These are phyloP conservation scores for Epichloe amarillans DNA, from an alignment of 2,329 filamentous ascomycete species.

Conservation along the genomic window DNA sequence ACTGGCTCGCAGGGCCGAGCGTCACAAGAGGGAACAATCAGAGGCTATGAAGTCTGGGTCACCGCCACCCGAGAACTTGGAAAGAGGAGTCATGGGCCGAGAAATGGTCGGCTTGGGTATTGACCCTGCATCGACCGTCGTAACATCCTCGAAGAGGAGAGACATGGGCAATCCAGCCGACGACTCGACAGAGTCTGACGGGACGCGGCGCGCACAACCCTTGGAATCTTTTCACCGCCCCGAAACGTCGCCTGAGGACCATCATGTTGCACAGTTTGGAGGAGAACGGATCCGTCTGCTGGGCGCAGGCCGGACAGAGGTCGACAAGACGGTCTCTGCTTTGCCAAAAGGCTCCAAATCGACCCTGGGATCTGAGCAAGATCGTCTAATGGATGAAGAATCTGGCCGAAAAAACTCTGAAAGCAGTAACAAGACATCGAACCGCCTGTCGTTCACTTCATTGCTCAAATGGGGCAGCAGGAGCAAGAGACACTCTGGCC, in stretches of 20 bases:
- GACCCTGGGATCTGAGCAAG: constrained; percentile 28
- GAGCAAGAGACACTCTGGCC: constrained; percentile 40
- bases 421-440: constrained; percentile 29
- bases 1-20: constrained; percentile 53
- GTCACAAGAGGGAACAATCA: constrained; percentile 45
- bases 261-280: not conserved
- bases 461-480: constrained; percentile 60
- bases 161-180: constrained; percentile 11
- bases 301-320: not conserved
- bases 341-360: constrained; percentile 25
- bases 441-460: constrained; percentile 48
- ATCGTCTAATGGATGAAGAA: constrained; percentile 33
- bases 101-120: constrained; percentile 43
- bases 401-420: constrained; percentile 41
- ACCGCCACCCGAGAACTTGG: constrained; percentile 41
- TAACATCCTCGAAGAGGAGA: constrained; percentile 42
- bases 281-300: not conserved
- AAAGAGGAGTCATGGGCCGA: constrained; percentile 46
- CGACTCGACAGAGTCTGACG: constrained; percentile 12
- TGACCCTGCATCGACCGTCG: constrained; percentile 38
- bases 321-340: constrained; percentile 11
- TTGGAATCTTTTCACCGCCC: constrained; percentile 18
- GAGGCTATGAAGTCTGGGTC: constrained; percentile 38
- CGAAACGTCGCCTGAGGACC: constrained; percentile 12
- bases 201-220: constrained; percentile 10